Evolutionary conservation across 2,329 filamentous ascomycete genomes (phyloP), one percentile per base, ranked within the genome.

Genomic region (Neonectria ditissima): DNA sequence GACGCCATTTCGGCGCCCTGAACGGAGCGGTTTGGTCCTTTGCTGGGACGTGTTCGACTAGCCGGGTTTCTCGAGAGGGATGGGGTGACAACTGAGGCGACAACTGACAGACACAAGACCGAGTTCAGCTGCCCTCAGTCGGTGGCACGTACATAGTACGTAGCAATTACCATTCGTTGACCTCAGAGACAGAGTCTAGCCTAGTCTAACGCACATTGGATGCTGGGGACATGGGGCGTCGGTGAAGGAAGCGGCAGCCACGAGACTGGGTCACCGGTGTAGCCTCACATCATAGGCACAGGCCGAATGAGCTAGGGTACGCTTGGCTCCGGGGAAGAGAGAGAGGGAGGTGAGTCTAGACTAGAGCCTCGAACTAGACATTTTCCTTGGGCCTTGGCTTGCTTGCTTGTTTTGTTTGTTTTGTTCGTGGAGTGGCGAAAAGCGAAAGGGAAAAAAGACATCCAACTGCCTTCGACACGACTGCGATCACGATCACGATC

Each of bases 181-280:
- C n/a, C n/a, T n/a, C n/a, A n/a, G 34, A 37, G 34, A 37, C 34
- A 37, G 34, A n/a, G 34, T n/a, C 14, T n/a, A 37, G 34, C n/a
- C 34, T 37, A 7, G 34, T 14, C n/a, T 14, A 14, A 37, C 16
- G 34, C 34, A 10, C 37, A 41, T 41, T 41, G 37, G n/a, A 20
- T 37, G 20, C 16, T 41, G 48, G 41, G 48, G 30, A 44, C 44
- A 11, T 41, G 22, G 32, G 32, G 51, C 54, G 56, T 62, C 60
- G 60, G 60, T 62, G 60, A 62, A 53, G 55, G 55, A 24, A 41
- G 41, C 54, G 30, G 50, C 41, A 51, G 48, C 50, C 60, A 62
- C 60, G 41, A 48, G 60, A 50, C 41, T 18, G 39, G 48, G 54
- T 62, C 60, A 62, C 54, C 50, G 54, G 54, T 44, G 47, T 34